phyloP scores from a whole-genome alignment of 2,329 filamentous ascomycete genomes.

The Tympanopsis confertula region DNA sequence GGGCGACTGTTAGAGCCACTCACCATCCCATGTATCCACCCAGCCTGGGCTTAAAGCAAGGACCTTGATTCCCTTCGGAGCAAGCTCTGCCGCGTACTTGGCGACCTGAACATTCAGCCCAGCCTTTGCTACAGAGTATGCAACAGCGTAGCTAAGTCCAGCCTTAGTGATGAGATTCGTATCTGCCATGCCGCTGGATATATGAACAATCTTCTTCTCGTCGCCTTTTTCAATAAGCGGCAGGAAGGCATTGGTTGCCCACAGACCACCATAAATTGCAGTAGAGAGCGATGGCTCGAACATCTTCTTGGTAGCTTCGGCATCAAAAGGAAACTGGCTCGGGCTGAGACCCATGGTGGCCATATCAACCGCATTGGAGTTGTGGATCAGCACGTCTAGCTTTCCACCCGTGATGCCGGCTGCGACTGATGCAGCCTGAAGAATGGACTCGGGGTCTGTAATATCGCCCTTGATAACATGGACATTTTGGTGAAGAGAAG shows the following conservation, averaged over 20 bases:
- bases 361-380: conserved; percentile 18
- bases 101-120: conserved; percentile 25
- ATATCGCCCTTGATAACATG: conserved; percentile 23
- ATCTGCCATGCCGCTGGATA: conserved; percentile 23
- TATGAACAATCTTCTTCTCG: conserved; percentile 27
- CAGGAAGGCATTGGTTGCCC: conserved; percentile 23
- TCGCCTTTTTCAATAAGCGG: conserved; percentile 22
- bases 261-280: conserved; percentile 16
- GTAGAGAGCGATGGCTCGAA: conserved; percentile 12
- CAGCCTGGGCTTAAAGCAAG: not conserved
- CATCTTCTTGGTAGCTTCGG: conserved; percentile 4
- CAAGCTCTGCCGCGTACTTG: conserved; percentile 22
- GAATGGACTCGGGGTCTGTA: conserved; percentile 17
- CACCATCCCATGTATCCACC: not conserved
- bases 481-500: conserved; percentile 15
- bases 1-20: not conserved
- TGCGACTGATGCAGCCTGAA: conserved; percentile 16
- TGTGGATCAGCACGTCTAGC: conserved; percentile 28
- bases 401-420: conserved; percentile 19
- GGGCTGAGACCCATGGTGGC: conserved; percentile 7
- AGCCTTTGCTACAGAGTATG: conserved; percentile 25
- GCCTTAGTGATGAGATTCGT: conserved; percentile 10
- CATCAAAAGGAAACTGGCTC: conserved; percentile 5
- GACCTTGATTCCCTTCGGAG: not conserved
- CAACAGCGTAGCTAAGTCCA: conserved; percentile 11